Base-by-base conservation (phyloP, 2,329 filamentous ascomycete genomes). In the Epicoccum sorghinum region DNA sequence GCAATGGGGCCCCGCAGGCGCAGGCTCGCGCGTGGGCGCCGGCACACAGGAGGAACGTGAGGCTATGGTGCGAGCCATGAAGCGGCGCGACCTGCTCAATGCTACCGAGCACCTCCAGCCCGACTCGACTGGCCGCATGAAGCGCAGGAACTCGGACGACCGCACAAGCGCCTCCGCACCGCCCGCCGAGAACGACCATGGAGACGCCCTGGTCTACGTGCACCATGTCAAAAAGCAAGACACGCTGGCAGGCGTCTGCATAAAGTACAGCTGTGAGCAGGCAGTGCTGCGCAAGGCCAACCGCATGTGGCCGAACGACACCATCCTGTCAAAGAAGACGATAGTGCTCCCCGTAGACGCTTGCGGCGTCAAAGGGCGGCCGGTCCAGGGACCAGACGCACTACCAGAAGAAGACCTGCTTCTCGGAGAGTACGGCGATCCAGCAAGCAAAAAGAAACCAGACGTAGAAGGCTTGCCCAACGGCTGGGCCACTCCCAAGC, bases 301-400 rank as follows among this genome's bases (percentile, higher is more conserved):
- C 72, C 86, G 95, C 9, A 86, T 99, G 68, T 99, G 95, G 95
- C 91, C 92, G 6, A 91, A 92, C 60, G 95, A 98, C 70, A 91
- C 86, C 59, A 89, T 98, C 32, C 93, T 97, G 72, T 86, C 87
- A 42, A 87, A 93, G 55, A 90, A 90, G 67, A 88, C 86, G 60
- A 82, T 99, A 13, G 83, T 93, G 7, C 79, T 99, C 47, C 95
- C 95, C 0, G 91, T 98, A 4, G 93, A 96, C 72, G 89, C 91
- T 36, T 98, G 93, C 73, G 87, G 89, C 37, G 81, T 93, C 37
- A 95, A 92, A 69, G 92, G 93, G 27, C 83, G 86, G 45, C 83
- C 78, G 30, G 75, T 83, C 4, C 69, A 69, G 36, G 75, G 64
- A 6, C 71, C 70, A 14, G 61, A 67, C 33, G 59, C 57, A 4